These are phyloP conservation scores for Daldinia loculata DNA, from an alignment of 495 filamentous ascomycete genomes.

Conservation along the genomic window DNA sequence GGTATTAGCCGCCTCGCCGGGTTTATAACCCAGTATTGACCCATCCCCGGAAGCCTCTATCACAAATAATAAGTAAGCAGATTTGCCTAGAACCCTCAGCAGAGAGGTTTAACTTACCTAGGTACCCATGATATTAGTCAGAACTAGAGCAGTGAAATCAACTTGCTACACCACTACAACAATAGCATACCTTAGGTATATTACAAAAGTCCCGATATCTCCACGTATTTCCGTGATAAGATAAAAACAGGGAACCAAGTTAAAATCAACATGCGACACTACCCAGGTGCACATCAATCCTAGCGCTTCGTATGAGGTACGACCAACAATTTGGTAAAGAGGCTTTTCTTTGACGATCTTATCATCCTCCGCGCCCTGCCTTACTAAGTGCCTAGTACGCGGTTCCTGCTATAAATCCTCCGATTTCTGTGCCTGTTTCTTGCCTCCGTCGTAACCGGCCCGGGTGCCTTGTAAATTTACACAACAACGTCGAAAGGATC, in stretches of 20 bases:
- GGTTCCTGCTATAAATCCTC: constrained; percentile 1
- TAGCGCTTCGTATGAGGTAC: not conserved
- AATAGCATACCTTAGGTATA: not conserved
- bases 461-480: not conserved
- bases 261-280: not conserved
- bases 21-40: not conserved
- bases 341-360: not conserved
- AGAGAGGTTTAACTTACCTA: too few species aligned
- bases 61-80: not conserved
- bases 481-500: not conserved
- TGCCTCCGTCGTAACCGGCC: not conserved
- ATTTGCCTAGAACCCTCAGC: not conserved
- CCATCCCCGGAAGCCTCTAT: too few species aligned
- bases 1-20: not conserved
- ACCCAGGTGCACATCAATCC: not conserved
- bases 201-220: not conserved
- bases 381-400: not conserved
- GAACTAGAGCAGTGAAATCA: not conserved
- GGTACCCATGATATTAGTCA: not conserved
- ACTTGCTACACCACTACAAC: not conserved
- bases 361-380: not conserved
- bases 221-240: not conserved
- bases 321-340: not conserved
- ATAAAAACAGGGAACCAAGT: not conserved
- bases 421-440: not conserved